Base-by-base conservation (phyloP, 208 protist species). In the Angomonas ambiguus region DNA sequence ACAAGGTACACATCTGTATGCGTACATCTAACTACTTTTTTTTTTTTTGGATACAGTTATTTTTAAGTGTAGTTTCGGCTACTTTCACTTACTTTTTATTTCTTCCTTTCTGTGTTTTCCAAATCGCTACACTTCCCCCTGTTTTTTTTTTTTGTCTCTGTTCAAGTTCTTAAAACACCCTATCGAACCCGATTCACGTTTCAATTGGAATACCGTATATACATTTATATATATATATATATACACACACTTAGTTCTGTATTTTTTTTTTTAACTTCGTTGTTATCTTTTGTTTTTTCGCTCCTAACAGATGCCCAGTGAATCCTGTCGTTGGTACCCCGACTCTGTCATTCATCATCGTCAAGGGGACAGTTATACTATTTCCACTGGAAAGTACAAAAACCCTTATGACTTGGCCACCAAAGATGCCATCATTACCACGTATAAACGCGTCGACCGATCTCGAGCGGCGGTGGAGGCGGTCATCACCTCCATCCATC, bases 331-430 rank as follows among this genome's bases (percentile, higher is more conserved):
- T 11, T 95, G 87, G 90, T 88, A 92, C 65, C 90, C 90, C 10
- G 87, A 95, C 60, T 88, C 80, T 57, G 89, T 95, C 25, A 71
- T 88, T 22, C 69, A 80, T 24, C 84, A 87, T 65, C 69, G 72
- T 34, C 56, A 71, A 22, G 74, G 66, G 31, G 69, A 76, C 27
- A 92, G 86, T 65, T 93, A 92, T 74, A 80, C 67, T 51, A 69
- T 74, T 25, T 85, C 85, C n/a, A 72, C 80, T 41, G 87, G 79
- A n/a, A 82, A 76, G 33, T 75, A 80, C 72, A 75, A 71, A 41
- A 84, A 92, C 67, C 81, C 84, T 6, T 93, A 86, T 62, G 91
- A 93, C 61, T 73, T 92, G 27, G 85, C 83, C 31, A 92, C 86
- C 45, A 77, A 80, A 42, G 82, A 92, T 83, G 83, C 76, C 32